Conservation (phyloP, 345 rosid genomes). For the Pugionium dolabratum region DNA sequence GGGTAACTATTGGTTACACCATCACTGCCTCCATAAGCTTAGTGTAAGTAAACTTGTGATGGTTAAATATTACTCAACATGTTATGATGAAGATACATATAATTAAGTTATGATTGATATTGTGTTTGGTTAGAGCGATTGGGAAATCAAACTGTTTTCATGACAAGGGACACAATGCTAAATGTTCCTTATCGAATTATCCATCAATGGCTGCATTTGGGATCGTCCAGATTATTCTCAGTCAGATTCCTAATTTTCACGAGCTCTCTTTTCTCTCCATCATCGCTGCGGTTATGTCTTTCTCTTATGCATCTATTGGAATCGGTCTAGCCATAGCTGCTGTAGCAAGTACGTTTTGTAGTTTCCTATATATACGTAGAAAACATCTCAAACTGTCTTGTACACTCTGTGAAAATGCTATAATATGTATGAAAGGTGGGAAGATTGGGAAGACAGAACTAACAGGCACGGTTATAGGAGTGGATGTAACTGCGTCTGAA, state of each 20-base stretch:
- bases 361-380: neutral
- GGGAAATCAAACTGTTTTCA: conserved; percentile 73
- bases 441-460: conserved; percentile 47
- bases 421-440: conserved; percentile 34
- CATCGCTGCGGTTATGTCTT: conserved; percentile 86
- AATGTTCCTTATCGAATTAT: conserved; percentile 56
- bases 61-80: neutral
- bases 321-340: conserved; percentile 72
- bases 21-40: conserved; percentile 93
- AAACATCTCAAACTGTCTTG: neutral
- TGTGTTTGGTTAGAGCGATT: conserved; percentile 58
- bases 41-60: conserved; percentile 58
- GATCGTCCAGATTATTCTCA: conserved; percentile 57
- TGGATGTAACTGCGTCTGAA: conserved; percentile 63
- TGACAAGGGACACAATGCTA: conserved; percentile 51
- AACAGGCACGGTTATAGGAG: conserved; percentile 61
- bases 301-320: conserved; percentile 76
- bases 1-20: conserved; percentile 75
- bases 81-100: neutral
- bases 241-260: conserved; percentile 85
- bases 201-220: conserved; percentile 71
- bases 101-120: conserved; percentile 4
- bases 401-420: neutral
- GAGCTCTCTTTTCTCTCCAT: conserved; percentile 83
- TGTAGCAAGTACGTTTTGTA: conserved; percentile 34